A percentile compares a stretch with the other conserved stretches of the same genome.
These are phyloP conservation scores for Nicotiana benthamiana DNA, from an alignment of 257 asterid species.

Conservation along the genomic window DNA sequence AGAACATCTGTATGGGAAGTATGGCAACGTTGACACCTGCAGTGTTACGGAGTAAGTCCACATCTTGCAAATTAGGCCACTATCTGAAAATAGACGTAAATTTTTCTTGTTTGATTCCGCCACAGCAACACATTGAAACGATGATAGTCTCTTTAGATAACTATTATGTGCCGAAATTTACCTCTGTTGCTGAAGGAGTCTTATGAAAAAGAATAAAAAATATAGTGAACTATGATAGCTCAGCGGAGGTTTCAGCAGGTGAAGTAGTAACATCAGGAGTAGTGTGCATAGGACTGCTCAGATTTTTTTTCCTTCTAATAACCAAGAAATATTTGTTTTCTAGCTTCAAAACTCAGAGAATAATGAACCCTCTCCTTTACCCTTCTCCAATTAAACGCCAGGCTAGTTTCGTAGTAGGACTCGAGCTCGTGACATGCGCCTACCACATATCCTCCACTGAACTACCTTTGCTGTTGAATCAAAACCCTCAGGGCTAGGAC, in stretches of 20 bases:
- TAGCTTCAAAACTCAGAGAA: not conserved
- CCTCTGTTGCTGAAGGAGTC: not conserved
- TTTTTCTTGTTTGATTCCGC: not conserved
- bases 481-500: not conserved
- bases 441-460: not conserved
- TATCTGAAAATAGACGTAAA: not conserved
- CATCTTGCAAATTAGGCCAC: not conserved
- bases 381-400: not conserved
- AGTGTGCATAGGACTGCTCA: not conserved
- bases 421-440: not conserved
- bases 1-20: not conserved
- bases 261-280: not conserved
- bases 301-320: not conserved
- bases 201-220: too few relatives aligned
- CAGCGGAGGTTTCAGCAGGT: not conserved
- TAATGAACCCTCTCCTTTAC: not conserved
- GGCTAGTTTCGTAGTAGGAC: not conserved
- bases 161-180: not conserved
- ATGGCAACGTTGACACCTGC: not conserved
- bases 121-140: not conserved
- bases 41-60: not conserved
- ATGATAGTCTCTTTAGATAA: not conserved
- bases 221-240: not conserved
- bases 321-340: not conserved
- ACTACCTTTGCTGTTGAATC: not conserved